Percentiles rank a stretch among this genome's conserved stretches.
phyloP scores from a whole-genome alignment of 768 basidiomycete genomes.

The Panellus pusillus region DNA sequence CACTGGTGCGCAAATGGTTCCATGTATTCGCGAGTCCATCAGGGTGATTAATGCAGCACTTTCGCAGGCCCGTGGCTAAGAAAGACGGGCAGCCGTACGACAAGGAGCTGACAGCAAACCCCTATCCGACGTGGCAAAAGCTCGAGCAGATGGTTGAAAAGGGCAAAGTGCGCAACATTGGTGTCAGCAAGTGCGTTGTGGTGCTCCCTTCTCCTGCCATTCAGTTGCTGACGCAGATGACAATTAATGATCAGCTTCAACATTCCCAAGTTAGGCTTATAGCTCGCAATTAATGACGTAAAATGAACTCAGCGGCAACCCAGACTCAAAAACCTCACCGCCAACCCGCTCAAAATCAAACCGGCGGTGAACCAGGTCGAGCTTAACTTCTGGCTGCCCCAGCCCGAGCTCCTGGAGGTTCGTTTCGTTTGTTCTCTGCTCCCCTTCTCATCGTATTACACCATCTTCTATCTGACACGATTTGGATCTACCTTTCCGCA shows the following conservation, averaged over 20 bases:
- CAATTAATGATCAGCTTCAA: conserved; percentile 48
- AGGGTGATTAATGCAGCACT: neutral
- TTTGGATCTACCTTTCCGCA: conserved; percentile 21
- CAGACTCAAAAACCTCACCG: conserved; percentile 61
- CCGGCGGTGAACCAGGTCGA: conserved; percentile 82
- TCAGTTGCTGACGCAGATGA: neutral
- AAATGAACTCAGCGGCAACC: no score
- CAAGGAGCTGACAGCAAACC: conserved; percentile 63
- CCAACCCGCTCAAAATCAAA: conserved; percentile 56
- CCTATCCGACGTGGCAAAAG: conserved; percentile 79
- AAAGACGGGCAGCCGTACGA: conserved; percentile 50
- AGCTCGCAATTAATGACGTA: no score
- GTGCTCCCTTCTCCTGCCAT: neutral
- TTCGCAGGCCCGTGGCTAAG: conserved; percentile 63
- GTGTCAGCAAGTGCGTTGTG: conserved; percentile 70
- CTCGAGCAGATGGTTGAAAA: conserved; percentile 76
- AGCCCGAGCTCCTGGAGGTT: conserved; percentile 71
- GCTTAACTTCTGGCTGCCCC: conserved; percentile 75
- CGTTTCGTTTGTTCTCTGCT: neutral
- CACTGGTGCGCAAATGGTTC: conserved; percentile 55
- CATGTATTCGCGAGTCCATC: neutral
- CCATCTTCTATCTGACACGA: neutral
- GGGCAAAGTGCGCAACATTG: conserved; percentile 78
- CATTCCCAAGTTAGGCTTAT: conserved; percentile 42
- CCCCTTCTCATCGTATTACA: neutral